Conservation (phyloP, 768 basidiomycete genomes). For the Leccinum rimulosum region DNA sequence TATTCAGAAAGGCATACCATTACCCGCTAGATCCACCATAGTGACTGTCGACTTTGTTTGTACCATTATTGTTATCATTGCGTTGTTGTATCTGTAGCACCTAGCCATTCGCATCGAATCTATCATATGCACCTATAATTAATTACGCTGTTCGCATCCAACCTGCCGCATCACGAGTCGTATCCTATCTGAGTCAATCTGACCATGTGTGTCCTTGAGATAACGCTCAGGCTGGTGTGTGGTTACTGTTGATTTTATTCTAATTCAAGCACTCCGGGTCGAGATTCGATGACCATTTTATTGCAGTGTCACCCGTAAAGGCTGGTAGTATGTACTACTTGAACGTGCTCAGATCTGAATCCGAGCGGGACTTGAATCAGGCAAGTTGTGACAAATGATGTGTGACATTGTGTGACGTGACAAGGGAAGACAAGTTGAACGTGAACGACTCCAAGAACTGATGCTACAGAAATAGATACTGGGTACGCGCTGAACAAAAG, state of each 20-base stretch:
- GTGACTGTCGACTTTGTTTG: slow-evolving; percentile 1
- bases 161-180: not conserved
- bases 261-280: not conserved
- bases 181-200: not conserved
- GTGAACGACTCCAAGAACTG: not conserved
- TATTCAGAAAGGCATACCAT: slow-evolving; percentile 32
- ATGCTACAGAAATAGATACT: slow-evolving; percentile 22
- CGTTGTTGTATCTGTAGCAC: slow-evolving; percentile 15
- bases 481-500: slow-evolving; percentile 14
- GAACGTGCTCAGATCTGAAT: not conserved
- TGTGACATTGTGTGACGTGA: not conserved
- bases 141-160: not conserved
- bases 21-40: slow-evolving; percentile 35
- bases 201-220: not conserved
- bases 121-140: not conserved
- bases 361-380: not conserved
- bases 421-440: not conserved
- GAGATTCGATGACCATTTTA: not conserved
- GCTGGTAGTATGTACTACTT: not conserved
- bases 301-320: not conserved
- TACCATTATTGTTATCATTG: slow-evolving; percentile 8
- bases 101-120: not conserved
- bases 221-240: not conserved
- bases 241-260: not conserved
- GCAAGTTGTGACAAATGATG: not conserved